These are phyloP conservation scores for Pseudogymnoascus sp. DNA, from an alignment of 2,329 filamentous ascomycete genomes.

Conservation along the genomic window DNA sequence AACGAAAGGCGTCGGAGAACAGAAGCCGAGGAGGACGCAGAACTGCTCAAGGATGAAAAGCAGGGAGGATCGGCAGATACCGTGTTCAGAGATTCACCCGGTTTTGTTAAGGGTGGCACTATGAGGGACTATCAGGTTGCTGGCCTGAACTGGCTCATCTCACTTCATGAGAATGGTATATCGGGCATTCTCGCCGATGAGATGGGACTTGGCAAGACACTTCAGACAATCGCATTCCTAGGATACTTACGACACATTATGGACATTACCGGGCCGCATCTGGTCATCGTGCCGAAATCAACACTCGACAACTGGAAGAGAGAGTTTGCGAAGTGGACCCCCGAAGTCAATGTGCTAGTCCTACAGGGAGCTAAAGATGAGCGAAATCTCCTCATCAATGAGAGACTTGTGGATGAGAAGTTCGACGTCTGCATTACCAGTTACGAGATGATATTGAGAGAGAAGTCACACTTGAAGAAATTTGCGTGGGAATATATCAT, in stretches of 20 bases:
- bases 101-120: constrained; percentile 73
- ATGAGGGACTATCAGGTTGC: constrained; percentile 98
- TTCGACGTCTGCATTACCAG: constrained; percentile 98
- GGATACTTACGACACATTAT: constrained; percentile 89
- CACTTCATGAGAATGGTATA: constrained; percentile 96
- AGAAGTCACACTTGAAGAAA: constrained; percentile 91
- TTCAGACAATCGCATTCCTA: constrained; percentile 95
- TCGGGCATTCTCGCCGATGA: constrained; percentile 96
- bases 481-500: constrained; percentile 99
- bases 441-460: constrained; percentile 96
- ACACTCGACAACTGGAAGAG: constrained; percentile 98
- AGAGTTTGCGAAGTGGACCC: constrained; percentile 90
- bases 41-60: constrained; percentile 80
- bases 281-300: constrained; percentile 90
- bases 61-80: constrained; percentile 78
- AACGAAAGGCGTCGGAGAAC: constrained; percentile 77
- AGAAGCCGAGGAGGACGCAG: constrained; percentile 95
- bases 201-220: constrained; percentile 96
- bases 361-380: constrained; percentile 94
- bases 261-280: constrained; percentile 82
- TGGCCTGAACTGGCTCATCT: constrained; percentile 95
- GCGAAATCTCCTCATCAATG: constrained; percentile 78
- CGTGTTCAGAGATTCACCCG: constrained; percentile 86
- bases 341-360: constrained; percentile 88
- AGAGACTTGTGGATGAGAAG: constrained; percentile 84